Conservation (phyloP, 768 basidiomycete genomes). For the Lyophyllum shimeji region DNA sequence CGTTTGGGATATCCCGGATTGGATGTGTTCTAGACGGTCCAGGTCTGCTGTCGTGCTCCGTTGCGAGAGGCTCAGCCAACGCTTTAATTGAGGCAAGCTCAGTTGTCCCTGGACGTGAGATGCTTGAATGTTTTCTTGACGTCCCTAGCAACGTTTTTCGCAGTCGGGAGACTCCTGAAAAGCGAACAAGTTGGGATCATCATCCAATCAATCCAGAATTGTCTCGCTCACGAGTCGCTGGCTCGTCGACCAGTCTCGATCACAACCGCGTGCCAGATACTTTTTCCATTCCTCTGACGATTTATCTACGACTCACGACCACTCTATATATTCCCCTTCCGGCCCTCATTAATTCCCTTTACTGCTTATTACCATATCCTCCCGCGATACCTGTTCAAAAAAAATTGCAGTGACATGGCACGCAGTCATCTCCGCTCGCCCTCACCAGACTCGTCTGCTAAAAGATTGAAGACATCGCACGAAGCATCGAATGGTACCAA, state of each 20-base stretch:
- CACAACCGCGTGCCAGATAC: background rate
- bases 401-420: slow-evolving; percentile 22
- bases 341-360: background rate
- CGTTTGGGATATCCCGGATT: too few species aligned
- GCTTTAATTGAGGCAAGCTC: too few species aligned
- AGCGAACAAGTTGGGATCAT: background rate
- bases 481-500: slow-evolving; percentile 10
- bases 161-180: background rate
- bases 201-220: slow-evolving; percentile 5
- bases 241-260: slow-evolving; percentile 9
- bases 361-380: background rate
- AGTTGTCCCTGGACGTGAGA: too few species aligned
- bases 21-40: too few species aligned
- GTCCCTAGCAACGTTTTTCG: too few species aligned
- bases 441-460: slow-evolving; percentile 24
- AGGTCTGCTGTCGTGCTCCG: too few species aligned
- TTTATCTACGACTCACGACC: slow-evolving; percentile 1
- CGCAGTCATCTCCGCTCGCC: slow-evolving; percentile 26
- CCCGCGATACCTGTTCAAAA: background rate
- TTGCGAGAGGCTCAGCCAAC: too few species aligned
- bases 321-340: slow-evolving; percentile 11
- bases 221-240: slow-evolving; percentile 8
- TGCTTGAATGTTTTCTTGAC: too few species aligned
- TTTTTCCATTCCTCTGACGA: slow-evolving; percentile 6
- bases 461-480: slow-evolving; percentile 30